Conservation (phyloP, 2,329 filamentous ascomycete species). For the Verticillium isaacii region DNA sequence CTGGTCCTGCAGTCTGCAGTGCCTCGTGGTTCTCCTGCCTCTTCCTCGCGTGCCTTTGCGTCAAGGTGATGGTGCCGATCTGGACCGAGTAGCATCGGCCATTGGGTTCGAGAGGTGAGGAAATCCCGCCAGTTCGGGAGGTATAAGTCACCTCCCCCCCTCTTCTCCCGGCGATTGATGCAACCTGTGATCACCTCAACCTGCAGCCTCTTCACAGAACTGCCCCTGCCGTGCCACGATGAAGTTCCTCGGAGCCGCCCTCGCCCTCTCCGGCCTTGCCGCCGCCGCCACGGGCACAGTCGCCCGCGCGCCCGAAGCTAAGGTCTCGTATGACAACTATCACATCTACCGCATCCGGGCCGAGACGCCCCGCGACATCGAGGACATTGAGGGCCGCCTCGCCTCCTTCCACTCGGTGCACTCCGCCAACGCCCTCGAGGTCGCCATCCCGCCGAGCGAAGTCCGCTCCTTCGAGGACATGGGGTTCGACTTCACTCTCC, state of each 20-base stretch:
- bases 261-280: constrained; percentile 1
- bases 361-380: constrained; percentile 9
- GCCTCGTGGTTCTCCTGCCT: not conserved
- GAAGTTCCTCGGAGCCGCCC: constrained; percentile 6
- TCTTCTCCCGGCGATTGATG: not conserved
- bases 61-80: not conserved
- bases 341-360: constrained; percentile 23
- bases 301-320: not conserved
- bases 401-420: constrained; percentile 17
- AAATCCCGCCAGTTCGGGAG: not conserved
- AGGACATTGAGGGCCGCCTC: constrained; percentile 13
- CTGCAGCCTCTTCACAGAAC: not conserved
- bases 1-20: not conserved
- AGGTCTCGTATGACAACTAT: constrained; percentile 25
- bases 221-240: not conserved
- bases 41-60: not conserved
- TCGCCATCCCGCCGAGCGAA: constrained; percentile 24
- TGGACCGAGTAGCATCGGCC: not conserved
- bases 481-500: constrained; percentile 17
- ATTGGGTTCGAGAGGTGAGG: not conserved
- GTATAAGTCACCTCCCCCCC: not conserved
- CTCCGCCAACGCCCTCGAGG: constrained; percentile 21
- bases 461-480: constrained; percentile 20
- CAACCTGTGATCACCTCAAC: not conserved
- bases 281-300: not conserved